A percentile compares a stretch with the other conserved stretches of the same genome.
Evolutionary conservation across 164 flowering plant species (phyloP).

Genomic region (Annona squamosa): DNA sequence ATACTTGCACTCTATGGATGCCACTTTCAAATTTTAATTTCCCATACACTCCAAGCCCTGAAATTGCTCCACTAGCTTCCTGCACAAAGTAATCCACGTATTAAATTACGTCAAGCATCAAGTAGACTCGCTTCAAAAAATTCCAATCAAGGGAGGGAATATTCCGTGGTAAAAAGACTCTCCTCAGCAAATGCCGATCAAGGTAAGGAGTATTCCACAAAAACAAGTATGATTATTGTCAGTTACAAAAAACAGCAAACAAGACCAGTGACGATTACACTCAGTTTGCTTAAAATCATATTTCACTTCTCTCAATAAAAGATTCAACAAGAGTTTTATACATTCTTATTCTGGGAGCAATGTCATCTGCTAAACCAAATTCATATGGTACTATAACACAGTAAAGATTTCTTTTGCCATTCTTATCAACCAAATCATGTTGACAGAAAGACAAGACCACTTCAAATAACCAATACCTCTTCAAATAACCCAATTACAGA

Average conservation of each 20-base stretch:
- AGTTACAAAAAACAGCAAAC: not conserved
- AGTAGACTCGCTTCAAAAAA: too few species aligned
- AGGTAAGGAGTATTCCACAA: too few species aligned
- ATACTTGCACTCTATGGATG: slow-evolving; percentile 93
- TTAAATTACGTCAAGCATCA: not conserved
- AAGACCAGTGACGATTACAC: not conserved
- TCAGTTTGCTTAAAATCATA: not conserved
- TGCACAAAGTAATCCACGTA: slow-evolving; percentile 17
- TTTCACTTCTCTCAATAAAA: not conserved
- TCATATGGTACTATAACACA: not conserved
- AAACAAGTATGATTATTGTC: not conserved
- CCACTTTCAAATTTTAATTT: slow-evolving; percentile 98
- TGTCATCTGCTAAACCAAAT: not conserved
- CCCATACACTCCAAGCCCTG: slow-evolving; percentile 75
- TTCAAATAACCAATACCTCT: too few species aligned
- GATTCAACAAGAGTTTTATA: not conserved
- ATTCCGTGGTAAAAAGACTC: too few species aligned
- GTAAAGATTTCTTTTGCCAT: too few species aligned
- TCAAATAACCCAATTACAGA: too few species aligned
- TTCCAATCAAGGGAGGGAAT: too few species aligned
- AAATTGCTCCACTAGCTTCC: slow-evolving; percentile 95
- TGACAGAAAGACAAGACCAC: too few species aligned
- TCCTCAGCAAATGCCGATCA: too few species aligned
- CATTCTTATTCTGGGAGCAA: not conserved
- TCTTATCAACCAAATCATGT: too few species aligned